Evolutionary conservation across 2,329 filamentous ascomycete species (phyloP), one percentile per base, ranked within the genome.

Genomic region (Exophiala mesophila): DNA sequence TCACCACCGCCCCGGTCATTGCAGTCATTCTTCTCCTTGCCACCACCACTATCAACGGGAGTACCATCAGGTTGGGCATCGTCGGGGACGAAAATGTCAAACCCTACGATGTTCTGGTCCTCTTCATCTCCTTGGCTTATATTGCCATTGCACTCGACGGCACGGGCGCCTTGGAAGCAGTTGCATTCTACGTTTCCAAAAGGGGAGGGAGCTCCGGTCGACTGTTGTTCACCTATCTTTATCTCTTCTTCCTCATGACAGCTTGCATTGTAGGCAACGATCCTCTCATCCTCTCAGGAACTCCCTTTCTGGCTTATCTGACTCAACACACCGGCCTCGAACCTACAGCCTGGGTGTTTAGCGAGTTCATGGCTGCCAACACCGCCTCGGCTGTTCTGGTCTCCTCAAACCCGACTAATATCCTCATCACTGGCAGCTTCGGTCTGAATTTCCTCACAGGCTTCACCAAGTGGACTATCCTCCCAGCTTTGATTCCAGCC

Each of bases 331-430:
- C 53, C 12, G 39, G 41, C 12, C 37, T 56, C 10, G 49, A 51
- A 19, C 53, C 53, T 9, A 46, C 44, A 12, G 47, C 53, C 23
- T 56, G 53, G 53, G 41, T 54, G 12, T 56, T 56, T 36, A 49
- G 45, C 30, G 53, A 56, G 34, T 56, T 56, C 39, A 56, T 56
- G 53, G 53, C 53, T 7, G 53, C 53, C 4, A 56, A 56, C 82
- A 83, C 87, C 35, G 79, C 78, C 2, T 87, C 83, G 0, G 82
- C 84, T 0, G 84, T 87, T 17, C 68, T 88, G 9, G 84, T 88
- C 7, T 87, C 83, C 0, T 87, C 83, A 0, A 88, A 88, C 46
- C 84, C 84, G 0, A 87, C 84, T 2, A 56, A 56, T 18, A 49
- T 56, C 24, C 45, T 56, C 26, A 56, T 56, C 31, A 42, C 53